phyloP scores from a whole-genome alignment of 2,329 filamentous ascomycete genomes.

The Teratosphaeria pseudoeucalypti region DNA sequence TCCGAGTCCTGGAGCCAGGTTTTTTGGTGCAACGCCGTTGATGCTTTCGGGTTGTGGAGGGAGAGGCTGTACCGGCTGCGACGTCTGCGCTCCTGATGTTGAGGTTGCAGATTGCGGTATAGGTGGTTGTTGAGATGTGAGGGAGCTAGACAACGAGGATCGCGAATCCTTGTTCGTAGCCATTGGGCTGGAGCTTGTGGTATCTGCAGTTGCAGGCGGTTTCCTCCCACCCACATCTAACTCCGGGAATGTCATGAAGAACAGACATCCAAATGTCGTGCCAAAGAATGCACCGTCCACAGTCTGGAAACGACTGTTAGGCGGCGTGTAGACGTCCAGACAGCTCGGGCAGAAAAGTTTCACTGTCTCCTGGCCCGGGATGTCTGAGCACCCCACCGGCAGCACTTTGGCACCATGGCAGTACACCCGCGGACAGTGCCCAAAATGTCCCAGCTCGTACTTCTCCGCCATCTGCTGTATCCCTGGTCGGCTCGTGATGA shows the following conservation, averaged over 20 bases:
- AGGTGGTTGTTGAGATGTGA: constrained; percentile 21
- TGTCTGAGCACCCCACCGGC: constrained; percentile 87
- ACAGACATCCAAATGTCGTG: constrained; percentile 90
- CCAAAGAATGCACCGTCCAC: constrained; percentile 98
- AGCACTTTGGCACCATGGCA: constrained; percentile 85
- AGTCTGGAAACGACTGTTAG: constrained; percentile 92
- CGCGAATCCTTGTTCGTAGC: constrained; percentile 12
- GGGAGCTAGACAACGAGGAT: constrained; percentile 20
- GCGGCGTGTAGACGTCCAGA: constrained; percentile 92
- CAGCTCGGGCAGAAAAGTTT: constrained; percentile 97
- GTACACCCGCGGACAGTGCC: constrained; percentile 85
- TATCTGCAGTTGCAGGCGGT: neutral
- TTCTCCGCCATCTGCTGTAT: constrained; percentile 99
- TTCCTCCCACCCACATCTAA: constrained; percentile 57
- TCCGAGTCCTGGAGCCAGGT: constrained; percentile 81
- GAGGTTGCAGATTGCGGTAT: neutral
- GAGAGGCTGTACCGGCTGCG: constrained; percentile 3
- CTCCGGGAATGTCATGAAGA: constrained; percentile 97
- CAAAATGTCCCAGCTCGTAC: constrained; percentile 94
- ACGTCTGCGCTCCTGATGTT: neutral
- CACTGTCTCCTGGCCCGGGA: constrained; percentile 91
- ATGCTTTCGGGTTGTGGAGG: constrained; percentile 47
- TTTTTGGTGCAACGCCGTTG: constrained; percentile 78
- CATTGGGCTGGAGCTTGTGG: constrained; percentile 4
- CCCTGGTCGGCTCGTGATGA: constrained; percentile 89